Evolutionary conservation across 2,329 filamentous ascomycete species (phyloP).

Genomic region (Cladosporium oxysporum): DNA sequence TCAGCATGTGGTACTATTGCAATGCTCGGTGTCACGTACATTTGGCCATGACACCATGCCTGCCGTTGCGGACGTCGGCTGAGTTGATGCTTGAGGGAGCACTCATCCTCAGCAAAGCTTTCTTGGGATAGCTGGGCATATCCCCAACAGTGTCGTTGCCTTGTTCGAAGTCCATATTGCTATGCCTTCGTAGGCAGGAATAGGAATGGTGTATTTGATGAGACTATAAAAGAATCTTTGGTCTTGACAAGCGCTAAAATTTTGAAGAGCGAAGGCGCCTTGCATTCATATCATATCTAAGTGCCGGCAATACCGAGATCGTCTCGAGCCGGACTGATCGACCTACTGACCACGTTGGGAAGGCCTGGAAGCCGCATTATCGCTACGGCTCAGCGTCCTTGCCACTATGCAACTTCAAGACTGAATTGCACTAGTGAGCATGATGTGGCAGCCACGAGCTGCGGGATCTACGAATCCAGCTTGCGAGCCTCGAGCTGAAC

Average conservation of each 20-base stretch:
- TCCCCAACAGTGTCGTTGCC: neutral
- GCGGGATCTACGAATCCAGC: neutral
- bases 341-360: neutral
- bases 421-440: constrained; percentile 4
- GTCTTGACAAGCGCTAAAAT: neutral
- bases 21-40: constrained; percentile 3
- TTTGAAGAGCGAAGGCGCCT: neutral
- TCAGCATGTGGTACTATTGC: neutral
- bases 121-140: constrained; percentile 13
- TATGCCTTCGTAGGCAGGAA: neutral
- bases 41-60: constrained; percentile 20
- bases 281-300: constrained; percentile 7
- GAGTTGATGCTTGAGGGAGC: constrained; percentile 19
- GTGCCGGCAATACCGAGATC: neutral
- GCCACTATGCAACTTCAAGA: neutral
- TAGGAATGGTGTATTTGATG: neutral
- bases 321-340: neutral
- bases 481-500: neutral
- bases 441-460: neutral
- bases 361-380: neutral
- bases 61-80: constrained; percentile 17
- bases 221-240: neutral
- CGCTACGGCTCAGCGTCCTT: constrained; percentile 1
- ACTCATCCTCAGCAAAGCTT: constrained; percentile 12
- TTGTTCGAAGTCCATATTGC: constrained; percentile 4